These are phyloP conservation scores for Dentipellis sp. DNA, from an alignment of 768 basidiomycete species.

Conservation along the genomic window DNA sequence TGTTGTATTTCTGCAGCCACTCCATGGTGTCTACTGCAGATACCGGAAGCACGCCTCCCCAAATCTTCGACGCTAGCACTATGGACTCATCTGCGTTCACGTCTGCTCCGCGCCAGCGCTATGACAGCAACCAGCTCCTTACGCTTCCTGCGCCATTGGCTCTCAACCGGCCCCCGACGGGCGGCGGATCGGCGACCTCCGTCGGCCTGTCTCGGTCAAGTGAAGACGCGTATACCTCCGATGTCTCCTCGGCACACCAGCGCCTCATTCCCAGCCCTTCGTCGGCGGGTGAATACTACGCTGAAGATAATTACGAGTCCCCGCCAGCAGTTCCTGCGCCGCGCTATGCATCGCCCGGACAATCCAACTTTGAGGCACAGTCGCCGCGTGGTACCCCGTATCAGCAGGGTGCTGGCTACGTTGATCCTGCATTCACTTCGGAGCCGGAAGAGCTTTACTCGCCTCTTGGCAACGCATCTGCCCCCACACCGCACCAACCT, in stretches of 20 bases:
- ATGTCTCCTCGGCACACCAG: constrained; percentile 32
- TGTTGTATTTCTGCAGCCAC: constrained; percentile 38
- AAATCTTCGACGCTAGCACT: constrained; percentile 49
- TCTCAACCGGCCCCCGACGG: constrained; percentile 34
- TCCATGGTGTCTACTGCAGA: constrained; percentile 77
- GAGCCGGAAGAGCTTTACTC: constrained; percentile 28
- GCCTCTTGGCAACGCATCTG: background rate
- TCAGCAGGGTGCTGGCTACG: constrained; percentile 21
- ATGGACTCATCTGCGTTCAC: constrained; percentile 42
- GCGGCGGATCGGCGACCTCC: constrained; percentile 26
- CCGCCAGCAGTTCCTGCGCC: background rate
- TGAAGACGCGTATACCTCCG: constrained; percentile 31
- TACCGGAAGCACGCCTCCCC: constrained; percentile 46
- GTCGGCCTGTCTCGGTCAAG: constrained; percentile 16
- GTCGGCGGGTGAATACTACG: constrained; percentile 21
- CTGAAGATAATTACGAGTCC: constrained; percentile 10
- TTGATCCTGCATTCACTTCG: constrained; percentile 18
- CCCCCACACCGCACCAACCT: background rate
- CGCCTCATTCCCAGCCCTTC: constrained; percentile 30
- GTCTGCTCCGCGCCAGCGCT: constrained; percentile 39
- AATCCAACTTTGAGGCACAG: constrained; percentile 28
- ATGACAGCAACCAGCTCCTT: constrained; percentile 63
- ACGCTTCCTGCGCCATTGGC: constrained; percentile 72
- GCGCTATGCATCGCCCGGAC: constrained; percentile 6
- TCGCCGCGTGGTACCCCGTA: constrained; percentile 23